phyloP scores from a whole-genome alignment of 139 green algal genomes.

The Asterochloris sp. region DNA sequence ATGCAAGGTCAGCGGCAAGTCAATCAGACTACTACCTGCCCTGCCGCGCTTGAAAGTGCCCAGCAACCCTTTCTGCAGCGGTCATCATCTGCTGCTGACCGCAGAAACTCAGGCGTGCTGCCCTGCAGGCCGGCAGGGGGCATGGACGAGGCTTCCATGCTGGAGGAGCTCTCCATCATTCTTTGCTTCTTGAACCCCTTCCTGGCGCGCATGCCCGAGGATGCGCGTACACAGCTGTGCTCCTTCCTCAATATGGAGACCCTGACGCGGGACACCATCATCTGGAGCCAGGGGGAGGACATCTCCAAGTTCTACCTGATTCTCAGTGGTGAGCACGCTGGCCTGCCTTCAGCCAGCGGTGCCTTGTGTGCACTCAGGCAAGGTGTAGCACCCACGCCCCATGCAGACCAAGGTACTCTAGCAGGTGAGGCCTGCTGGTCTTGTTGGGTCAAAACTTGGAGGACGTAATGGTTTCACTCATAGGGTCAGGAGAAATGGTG shows the following conservation, averaged over 20 bases:
- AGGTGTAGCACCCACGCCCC: no score
- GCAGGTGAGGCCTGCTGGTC: no score
- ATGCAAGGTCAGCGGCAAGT: no score
- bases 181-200: conserved; percentile 16
- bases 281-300: conserved; percentile 16
- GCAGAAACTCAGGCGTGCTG: background rate
- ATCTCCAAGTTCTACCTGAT: conserved; percentile 13
- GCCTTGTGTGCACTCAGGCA: no score
- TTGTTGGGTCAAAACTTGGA: no score
- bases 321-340: conserved; percentile 1
- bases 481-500: no score
- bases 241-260: background rate
- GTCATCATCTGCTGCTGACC: background rate
- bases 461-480: no score
- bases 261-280: conserved; percentile 12
- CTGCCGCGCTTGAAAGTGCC: background rate
- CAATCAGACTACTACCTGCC: no score
- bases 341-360: no score
- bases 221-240: conserved; percentile 7
- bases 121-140: background rate
- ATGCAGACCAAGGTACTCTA: no score
- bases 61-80: background rate
- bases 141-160: background rate
- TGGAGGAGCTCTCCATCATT: conserved; percentile 19
- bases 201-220: conserved; percentile 16